phyloP scores from a whole-genome alignment of 768 basidiomycete genomes.

The Naganishia kalamii region DNA sequence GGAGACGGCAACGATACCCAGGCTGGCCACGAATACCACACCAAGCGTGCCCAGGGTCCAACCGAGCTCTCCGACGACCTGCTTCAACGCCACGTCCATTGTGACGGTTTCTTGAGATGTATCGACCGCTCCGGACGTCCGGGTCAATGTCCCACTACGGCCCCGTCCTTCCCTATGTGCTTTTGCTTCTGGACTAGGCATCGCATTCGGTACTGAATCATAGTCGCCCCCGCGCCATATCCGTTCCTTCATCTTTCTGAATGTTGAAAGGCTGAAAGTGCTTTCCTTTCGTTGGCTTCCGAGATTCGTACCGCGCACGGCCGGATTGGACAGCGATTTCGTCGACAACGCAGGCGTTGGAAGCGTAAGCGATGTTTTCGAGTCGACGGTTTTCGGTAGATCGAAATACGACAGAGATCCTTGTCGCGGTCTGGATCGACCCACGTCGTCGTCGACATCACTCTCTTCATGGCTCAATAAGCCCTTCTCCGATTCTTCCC shows the following conservation, averaged over 20 bases:
- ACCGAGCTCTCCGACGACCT: constrained; percentile 36
- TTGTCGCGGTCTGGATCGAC: background rate
- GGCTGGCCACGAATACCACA: constrained; percentile 32
- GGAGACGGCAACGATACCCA: constrained; percentile 34
- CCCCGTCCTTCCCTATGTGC: constrained; percentile 5
- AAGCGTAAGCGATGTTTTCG: background rate
- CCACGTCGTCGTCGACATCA: background rate
- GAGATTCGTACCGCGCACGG: background rate
- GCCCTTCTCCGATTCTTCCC: constrained; percentile 14
- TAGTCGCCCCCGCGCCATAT: background rate
- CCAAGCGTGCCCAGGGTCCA: constrained; percentile 39
- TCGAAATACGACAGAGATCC: constrained; percentile 8
- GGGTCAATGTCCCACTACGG: constrained; percentile 5
- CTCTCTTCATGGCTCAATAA: background rate
- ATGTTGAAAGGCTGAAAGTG: background rate
- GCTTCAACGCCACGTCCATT: constrained; percentile 20
- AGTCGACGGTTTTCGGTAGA: background rate
- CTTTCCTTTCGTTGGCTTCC: background rate
- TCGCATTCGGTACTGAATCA: background rate
- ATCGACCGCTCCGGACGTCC: background rate
- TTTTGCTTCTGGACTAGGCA: constrained; percentile 16
- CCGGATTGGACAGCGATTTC: background rate
- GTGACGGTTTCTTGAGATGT: background rate
- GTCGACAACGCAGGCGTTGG: constrained; percentile 3
- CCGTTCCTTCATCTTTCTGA: constrained; percentile 1